Conservation (phyloP, 768 basidiomycete species). For the Gymnopilus junonius region DNA sequence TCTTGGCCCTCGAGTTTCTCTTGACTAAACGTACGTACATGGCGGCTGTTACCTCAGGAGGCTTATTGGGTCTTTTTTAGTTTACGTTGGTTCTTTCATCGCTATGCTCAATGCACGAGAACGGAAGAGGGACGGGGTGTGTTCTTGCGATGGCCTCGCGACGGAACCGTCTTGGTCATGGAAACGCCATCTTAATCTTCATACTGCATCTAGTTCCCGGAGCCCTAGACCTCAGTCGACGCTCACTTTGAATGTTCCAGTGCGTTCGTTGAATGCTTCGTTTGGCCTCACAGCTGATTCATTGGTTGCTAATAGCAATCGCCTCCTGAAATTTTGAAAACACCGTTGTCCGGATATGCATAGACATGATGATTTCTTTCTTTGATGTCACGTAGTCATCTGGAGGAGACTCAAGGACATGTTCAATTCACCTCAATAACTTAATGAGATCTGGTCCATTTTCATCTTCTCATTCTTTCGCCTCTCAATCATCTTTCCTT, state of each 20-base stretch:
- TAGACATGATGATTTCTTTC: background rate
- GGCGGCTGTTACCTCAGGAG: background rate
- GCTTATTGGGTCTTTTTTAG: slow-evolving; percentile 28
- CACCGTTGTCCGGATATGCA: background rate
- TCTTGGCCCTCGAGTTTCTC: slow-evolving; percentile 45
- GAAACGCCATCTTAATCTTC: slow-evolving; percentile 8
- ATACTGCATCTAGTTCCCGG: slow-evolving; percentile 28
- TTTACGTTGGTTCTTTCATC: slow-evolving; percentile 53
- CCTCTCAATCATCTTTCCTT: background rate
- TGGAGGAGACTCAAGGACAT: too few species aligned
- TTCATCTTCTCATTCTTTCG: background rate
- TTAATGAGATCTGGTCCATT: background rate
- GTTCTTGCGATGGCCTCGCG: background rate
- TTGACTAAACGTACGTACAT: slow-evolving; percentile 44
- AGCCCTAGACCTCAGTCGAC: slow-evolving; percentile 17
- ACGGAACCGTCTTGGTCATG: slow-evolving; percentile 14
- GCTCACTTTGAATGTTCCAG: background rate
- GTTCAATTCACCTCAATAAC: too few species aligned
- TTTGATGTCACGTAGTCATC: background rate
- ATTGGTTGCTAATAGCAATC: background rate
- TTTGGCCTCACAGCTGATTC: background rate
- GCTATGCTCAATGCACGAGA: slow-evolving; percentile 50
- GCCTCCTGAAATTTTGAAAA: background rate
- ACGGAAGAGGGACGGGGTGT: slow-evolving; percentile 12
- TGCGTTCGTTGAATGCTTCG: background rate